phyloP scores from a whole-genome alignment of 768 basidiomycete species.

The Mycena venus region DNA sequence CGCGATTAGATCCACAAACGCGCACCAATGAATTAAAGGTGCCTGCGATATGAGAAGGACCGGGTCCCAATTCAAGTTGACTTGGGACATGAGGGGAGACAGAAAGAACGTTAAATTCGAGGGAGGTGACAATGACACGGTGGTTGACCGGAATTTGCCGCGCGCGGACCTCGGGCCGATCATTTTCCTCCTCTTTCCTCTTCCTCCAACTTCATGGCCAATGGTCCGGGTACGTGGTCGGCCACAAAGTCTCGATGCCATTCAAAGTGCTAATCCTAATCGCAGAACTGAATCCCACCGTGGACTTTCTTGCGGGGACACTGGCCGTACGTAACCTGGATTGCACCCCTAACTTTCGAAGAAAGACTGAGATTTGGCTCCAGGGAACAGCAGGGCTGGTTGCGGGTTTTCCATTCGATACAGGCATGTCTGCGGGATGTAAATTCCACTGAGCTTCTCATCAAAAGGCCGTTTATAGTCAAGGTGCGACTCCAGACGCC shows the following conservation, averaged over 20 bases:
- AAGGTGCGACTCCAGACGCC: slow-evolving; percentile 88
- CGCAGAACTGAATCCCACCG: slow-evolving; percentile 64
- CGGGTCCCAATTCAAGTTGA: slow-evolving; percentile 86
- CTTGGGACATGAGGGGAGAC: slow-evolving; percentile 32
- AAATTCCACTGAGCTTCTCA: neutral
- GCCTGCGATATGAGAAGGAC: slow-evolving; percentile 90
- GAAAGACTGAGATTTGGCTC: slow-evolving; percentile 25
- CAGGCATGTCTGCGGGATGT: slow-evolving; percentile 49
- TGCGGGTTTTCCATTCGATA: slow-evolving; percentile 86
- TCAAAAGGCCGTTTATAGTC: slow-evolving; percentile 57
- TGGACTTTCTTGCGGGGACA: slow-evolving; percentile 88
- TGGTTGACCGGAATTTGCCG: neutral
- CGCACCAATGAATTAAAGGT: neutral
- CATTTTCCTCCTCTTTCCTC: neutral
- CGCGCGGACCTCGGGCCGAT: neutral
- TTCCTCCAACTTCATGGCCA: neutral
- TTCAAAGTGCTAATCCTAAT: neutral
- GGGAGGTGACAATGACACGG: neutral
- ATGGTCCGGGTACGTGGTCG: slow-evolving; percentile 1
- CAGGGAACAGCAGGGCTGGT: slow-evolving; percentile 76
- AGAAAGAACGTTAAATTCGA: neutral
- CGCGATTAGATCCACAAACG: neutral
- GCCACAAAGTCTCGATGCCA: neutral
- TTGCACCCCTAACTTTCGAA: neutral
- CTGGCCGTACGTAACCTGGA: slow-evolving; percentile 53